Percentiles rank a stretch among this genome's conserved stretches.
These are phyloP conservation scores for Raffaelea ambrosiae DNA, from an alignment of 2,329 filamentous ascomycete species.

Conservation along the genomic window DNA sequence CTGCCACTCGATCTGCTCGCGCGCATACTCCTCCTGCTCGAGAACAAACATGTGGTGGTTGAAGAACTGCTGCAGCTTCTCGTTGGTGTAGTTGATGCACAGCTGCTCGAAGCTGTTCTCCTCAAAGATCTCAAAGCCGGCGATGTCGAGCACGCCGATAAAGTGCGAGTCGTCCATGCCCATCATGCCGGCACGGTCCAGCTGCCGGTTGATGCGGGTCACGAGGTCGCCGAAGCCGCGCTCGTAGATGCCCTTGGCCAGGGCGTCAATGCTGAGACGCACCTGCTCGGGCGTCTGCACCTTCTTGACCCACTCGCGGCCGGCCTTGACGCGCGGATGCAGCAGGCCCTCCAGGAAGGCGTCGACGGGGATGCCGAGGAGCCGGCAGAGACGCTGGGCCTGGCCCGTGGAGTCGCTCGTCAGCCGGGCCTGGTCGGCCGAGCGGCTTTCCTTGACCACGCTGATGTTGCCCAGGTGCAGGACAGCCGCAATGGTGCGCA, in stretches of 20 bases:
- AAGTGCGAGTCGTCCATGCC: conserved; percentile 85
- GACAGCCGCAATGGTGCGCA: conserved; percentile 83
- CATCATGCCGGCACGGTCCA: conserved; percentile 77
- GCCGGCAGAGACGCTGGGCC: conserved; percentile 68
- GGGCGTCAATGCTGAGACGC: conserved; percentile 76
- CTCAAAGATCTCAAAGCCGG: conserved; percentile 98
- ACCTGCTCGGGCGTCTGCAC: conserved; percentile 97
- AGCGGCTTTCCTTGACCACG: conserved; percentile 82
- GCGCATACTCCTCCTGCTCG: conserved; percentile 94
- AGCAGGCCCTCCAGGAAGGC: conserved; percentile 82
- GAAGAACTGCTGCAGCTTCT: conserved; percentile 98
- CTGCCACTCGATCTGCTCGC: conserved; percentile 98
- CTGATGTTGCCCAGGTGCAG: conserved; percentile 88
- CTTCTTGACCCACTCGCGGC: conserved; percentile 97
- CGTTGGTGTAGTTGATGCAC: conserved; percentile 99
- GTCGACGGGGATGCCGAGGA: conserved; percentile 78
- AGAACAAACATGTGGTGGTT: conserved; percentile 99
- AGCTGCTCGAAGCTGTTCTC: conserved; percentile 98
- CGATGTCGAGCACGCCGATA: conserved; percentile 97
- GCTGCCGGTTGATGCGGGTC: conserved; percentile 78
- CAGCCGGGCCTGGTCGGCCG: conserved; percentile 82
- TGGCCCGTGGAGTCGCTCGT: conserved; percentile 65
- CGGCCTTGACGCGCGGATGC: conserved; percentile 90
- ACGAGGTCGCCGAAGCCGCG: conserved; percentile 92
- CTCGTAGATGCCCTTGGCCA: conserved; percentile 97